Conservation (phyloP, 371 early-diverging fungal genomes). For the Parasitella parasitica region DNA sequence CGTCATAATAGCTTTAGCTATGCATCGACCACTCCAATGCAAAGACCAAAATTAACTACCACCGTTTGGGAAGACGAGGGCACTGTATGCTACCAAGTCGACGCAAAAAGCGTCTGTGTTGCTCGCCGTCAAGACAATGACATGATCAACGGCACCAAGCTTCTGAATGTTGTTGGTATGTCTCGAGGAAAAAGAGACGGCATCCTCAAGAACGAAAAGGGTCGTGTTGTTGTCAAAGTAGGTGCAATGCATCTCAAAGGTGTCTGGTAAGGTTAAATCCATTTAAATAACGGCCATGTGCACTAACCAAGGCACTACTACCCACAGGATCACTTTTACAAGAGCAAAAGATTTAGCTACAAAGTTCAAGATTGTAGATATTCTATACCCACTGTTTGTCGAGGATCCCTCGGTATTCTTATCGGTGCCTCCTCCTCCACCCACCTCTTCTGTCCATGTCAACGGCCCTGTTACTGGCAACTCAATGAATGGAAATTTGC, state of each 20-base stretch:
- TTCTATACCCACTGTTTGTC: slow-evolving; percentile 69
- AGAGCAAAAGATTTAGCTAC: slow-evolving; percentile 63
- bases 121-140: slow-evolving; percentile 81
- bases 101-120: slow-evolving; percentile 75
- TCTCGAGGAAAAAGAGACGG: slow-evolving; percentile 88
- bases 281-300: too few species aligned
- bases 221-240: slow-evolving; percentile 81
- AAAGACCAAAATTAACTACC: slow-evolving; percentile 68
- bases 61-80: slow-evolving; percentile 85
- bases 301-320: too few species aligned
- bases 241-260: slow-evolving; percentile 90
- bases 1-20: slow-evolving; percentile 6
- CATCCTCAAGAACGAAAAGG: slow-evolving; percentile 85
- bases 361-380: slow-evolving; percentile 61
- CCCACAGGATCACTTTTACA: slow-evolving; percentile 62
- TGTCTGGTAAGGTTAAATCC: slow-evolving; percentile 65
- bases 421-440: slow-evolving; percentile 15
- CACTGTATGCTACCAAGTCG: slow-evolving; percentile 79
- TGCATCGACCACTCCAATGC: slow-evolving; percentile 35
- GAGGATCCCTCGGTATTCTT: slow-evolving; percentile 53
- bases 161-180: slow-evolving; percentile 86
- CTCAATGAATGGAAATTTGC: not conserved
- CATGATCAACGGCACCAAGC: slow-evolving; percentile 85
- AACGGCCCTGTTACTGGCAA: not conserved
- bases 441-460: not conserved